Conservation (phyloP, 192 early-diverging fungal species). For the Coemansia sp. region DNA sequence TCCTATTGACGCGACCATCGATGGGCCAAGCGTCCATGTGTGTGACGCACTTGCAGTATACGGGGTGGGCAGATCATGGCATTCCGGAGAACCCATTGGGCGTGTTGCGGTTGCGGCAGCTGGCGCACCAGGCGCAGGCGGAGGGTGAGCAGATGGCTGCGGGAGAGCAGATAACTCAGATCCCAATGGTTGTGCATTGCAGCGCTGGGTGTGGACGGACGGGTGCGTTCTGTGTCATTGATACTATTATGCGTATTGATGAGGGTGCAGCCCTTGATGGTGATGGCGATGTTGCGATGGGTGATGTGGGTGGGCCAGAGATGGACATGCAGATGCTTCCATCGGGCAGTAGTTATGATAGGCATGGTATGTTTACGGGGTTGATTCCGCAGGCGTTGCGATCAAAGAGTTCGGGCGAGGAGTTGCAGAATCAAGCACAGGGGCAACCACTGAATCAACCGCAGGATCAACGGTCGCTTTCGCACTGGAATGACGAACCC, state of each 20-base stretch:
- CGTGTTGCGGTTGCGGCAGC: conserved; percentile 61
- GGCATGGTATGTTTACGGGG: conserved; percentile 21
- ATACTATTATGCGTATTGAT: conserved; percentile 42
- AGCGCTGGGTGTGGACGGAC: conserved; percentile 86
- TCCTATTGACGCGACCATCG: conserved; percentile 42
- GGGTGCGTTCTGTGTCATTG: conserved; percentile 78
- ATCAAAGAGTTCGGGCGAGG: conserved; percentile 20
- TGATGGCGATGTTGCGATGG: conserved; percentile 28
- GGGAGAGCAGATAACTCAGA: not conserved
- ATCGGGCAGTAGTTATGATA: not conserved
- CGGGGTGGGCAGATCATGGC: conserved; percentile 83
- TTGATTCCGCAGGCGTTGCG: conserved; percentile 41
- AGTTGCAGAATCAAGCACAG: conserved; percentile 2
- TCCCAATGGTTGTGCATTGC: conserved; percentile 81
- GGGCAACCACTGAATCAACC: conserved; percentile 7
- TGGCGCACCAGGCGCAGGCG: conserved; percentile 49
- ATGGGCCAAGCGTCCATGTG: conserved; percentile 23
- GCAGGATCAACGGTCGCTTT: conserved; percentile 23
- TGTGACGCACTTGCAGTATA: conserved; percentile 74
- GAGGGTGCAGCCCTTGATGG: conserved; percentile 11
- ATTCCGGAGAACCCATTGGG: conserved; percentile 60
- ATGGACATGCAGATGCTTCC: not conserved
- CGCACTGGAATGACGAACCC: conserved; percentile 31
- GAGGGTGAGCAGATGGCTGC: conserved; percentile 18
- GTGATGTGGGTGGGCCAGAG: not conserved